Percentiles rank a stretch among this genome's conserved stretches.
phyloP scores from a whole-genome alignment of 805 yeast genomes.

The Blastobotrys peoriensis region DNA sequence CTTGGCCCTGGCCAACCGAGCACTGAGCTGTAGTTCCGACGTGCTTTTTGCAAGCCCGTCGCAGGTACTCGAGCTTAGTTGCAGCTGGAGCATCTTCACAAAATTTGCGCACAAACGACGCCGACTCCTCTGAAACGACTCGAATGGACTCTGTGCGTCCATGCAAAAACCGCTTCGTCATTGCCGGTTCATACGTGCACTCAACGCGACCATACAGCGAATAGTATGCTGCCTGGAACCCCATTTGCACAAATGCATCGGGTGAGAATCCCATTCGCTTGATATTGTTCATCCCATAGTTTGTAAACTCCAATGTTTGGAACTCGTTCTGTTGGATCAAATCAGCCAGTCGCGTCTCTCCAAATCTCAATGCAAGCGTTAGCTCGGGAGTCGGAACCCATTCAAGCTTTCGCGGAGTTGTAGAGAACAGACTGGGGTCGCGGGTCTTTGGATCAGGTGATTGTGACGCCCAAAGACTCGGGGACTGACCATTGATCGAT shows the following conservation, averaged over 20 bases:
- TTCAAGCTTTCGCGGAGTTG: constrained; percentile 80
- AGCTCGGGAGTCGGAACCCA: constrained; percentile 80
- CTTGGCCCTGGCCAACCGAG: constrained; percentile 81
- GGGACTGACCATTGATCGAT: constrained; percentile 69
- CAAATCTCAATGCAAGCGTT: constrained; percentile 75
- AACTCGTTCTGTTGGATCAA: constrained; percentile 86
- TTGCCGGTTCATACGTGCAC: constrained; percentile 93
- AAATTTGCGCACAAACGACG: constrained; percentile 75
- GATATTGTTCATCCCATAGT: constrained; percentile 63
- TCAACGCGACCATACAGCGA: constrained; percentile 90
- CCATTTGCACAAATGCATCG: constrained; percentile 91
- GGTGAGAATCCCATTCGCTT: constrained; percentile 85
- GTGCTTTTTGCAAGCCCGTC: constrained; percentile 68
- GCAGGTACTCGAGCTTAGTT: constrained; percentile 54
- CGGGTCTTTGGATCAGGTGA: constrained; percentile 44
- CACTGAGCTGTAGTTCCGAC: constrained; percentile 60
- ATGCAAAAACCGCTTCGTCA: constrained; percentile 82
- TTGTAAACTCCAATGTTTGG: constrained; percentile 65
- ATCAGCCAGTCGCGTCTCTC: constrained; percentile 84
- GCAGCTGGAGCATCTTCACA: constrained; percentile 60
- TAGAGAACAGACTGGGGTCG: constrained; percentile 38
- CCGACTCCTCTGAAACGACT: constrained; percentile 74
- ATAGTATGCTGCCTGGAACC: constrained; percentile 87
- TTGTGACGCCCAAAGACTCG: constrained; percentile 58
- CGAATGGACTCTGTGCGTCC: constrained; percentile 93